Evolutionary conservation across 2,329 filamentous ascomycete species (phyloP), one percentile per base, ranked within the genome.

Genomic region (Cladosporium phlei): DNA sequence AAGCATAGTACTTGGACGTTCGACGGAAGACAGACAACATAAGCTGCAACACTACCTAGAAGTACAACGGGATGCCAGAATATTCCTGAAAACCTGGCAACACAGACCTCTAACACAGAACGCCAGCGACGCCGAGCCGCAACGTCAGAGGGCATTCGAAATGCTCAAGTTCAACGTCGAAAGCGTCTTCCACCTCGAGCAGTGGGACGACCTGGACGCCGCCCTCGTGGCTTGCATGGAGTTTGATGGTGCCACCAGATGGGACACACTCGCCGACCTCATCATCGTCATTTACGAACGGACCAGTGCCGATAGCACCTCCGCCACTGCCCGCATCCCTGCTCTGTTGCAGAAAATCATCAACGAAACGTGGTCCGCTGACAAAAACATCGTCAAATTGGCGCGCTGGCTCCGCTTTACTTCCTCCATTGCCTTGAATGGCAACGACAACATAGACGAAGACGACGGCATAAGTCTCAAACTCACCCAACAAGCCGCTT

Each of bases 141-240:
- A 53, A 67, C 57, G 5, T 65, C 68, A 2, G 90, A 88, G 58
- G 69, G 85, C 27, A 25, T 74, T 82, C 5, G 77, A 80, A 2
- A 66, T 95, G 14, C 69, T 88, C 6, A 79, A 85, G 1, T 86
- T 90, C 53, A 85, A 93, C 54, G 86, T 95, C 51, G 89, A 95
- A 68, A 84, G 81, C 2, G 80, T 83, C 0, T 68, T 86, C 29
- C 74, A 72, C 24, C 69, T 93, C 4, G 77, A 80, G 49, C 72
- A 76, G 16, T 93, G 83, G 84, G 77, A 85, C 33, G 74, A 78
- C 28, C 68, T 94, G 1, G 69, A 73, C 4, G 64, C 69, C 12
- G 77, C 88, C 6, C 75, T 93, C 17, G 66, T 74, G 14, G 67
- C 60, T 55, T 62, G 61, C 43, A 37, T 59, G 6, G 40, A 57